Evolutionary conservation across 2,329 filamentous ascomycete genomes (phyloP).

Genomic region (Colletotrichum liaoningense): DNA sequence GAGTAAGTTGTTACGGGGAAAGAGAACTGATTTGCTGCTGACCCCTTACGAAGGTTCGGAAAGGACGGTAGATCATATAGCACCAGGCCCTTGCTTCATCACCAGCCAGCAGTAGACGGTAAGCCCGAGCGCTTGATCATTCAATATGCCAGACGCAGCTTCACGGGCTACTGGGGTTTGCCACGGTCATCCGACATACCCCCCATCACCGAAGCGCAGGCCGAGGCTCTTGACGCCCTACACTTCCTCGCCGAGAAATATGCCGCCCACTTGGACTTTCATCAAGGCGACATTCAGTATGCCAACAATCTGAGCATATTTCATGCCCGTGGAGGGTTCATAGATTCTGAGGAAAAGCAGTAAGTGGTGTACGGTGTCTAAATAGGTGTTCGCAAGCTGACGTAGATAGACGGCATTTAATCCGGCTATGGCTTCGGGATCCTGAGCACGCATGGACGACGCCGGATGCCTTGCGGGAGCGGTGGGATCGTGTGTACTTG

Average conservation of each 20-base stretch:
- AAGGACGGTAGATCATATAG: conserved; percentile 58
- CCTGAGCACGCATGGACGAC: conserved; percentile 61
- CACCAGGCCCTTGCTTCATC: conserved; percentile 65
- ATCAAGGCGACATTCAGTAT: conserved; percentile 65
- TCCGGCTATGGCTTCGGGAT: conserved; percentile 63
- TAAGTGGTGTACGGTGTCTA: conserved; percentile 42
- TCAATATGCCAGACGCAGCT: conserved; percentile 69
- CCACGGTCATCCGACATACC: conserved; percentile 66
- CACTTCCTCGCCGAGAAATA: conserved; percentile 61
- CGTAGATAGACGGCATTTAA: conserved; percentile 55
- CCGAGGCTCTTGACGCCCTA: conserved; percentile 63
- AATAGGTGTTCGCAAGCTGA: conserved; percentile 37
- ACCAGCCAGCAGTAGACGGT: conserved; percentile 59
- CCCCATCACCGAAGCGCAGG: conserved; percentile 64
- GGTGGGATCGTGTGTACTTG: conserved; percentile 66
- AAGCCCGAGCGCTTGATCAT: conserved; percentile 66
- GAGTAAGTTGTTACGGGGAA: conserved; percentile 43
- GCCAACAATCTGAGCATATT: conserved; percentile 67
- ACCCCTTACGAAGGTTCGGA: conserved; percentile 56
- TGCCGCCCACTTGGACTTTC: conserved; percentile 57
- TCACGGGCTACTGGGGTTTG: conserved; percentile 67
- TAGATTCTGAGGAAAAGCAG: conserved; percentile 55
- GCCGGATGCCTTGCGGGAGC: conserved; percentile 53
- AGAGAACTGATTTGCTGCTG: neutral
- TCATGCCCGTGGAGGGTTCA: conserved; percentile 63